A percentile compares a stretch with the other conserved stretches of the same genome.
Evolutionary conservation across 176 grass and related monocot genomes (phyloP).

Genomic region (Aegilops umbellulata): DNA sequence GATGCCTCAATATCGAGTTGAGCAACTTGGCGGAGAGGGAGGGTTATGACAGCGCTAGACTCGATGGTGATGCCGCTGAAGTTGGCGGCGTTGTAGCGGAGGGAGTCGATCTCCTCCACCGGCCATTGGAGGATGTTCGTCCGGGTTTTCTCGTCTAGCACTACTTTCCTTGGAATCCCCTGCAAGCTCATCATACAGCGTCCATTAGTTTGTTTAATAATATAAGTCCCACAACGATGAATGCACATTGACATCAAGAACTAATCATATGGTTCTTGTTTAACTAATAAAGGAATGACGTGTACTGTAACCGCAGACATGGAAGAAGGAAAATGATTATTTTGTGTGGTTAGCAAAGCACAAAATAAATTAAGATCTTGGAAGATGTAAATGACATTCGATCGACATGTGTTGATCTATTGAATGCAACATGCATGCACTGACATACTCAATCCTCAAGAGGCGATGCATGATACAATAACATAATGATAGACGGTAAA

Average conservation of each 20-base stretch:
- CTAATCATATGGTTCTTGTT: neutral
- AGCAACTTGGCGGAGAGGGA: slow-evolving; percentile 23
- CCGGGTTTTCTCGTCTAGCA: slow-evolving; percentile 48
- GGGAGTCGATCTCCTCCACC: slow-evolving; percentile 47
- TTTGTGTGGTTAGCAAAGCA: neutral
- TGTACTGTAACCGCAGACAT: neutral
- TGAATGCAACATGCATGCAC: neutral
- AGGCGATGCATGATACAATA: neutral
- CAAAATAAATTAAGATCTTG: too few species aligned
- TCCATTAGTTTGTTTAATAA: neutral
- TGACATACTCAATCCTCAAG: neutral
- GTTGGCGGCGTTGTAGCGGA: slow-evolving; percentile 33
- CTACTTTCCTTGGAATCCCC: slow-evolving; percentile 49
- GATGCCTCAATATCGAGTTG: slow-evolving; percentile 58
- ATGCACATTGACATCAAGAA: neutral
- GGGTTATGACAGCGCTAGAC: slow-evolving; percentile 15
- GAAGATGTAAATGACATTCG: neutral
- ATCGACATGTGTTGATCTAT: too few species aligned
- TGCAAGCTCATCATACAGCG: slow-evolving; percentile 1
- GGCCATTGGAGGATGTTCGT: slow-evolving; percentile 70
- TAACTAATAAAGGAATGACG: neutral
- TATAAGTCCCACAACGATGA: neutral
- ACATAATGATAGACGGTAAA: neutral
- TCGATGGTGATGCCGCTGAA: slow-evolving; percentile 31
- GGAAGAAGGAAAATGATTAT: neutral